Evolutionary conservation across 179 eudicot species (phyloP), one percentile per base, ranked within the genome.

Genomic region (Actinidia chinensis): DNA sequence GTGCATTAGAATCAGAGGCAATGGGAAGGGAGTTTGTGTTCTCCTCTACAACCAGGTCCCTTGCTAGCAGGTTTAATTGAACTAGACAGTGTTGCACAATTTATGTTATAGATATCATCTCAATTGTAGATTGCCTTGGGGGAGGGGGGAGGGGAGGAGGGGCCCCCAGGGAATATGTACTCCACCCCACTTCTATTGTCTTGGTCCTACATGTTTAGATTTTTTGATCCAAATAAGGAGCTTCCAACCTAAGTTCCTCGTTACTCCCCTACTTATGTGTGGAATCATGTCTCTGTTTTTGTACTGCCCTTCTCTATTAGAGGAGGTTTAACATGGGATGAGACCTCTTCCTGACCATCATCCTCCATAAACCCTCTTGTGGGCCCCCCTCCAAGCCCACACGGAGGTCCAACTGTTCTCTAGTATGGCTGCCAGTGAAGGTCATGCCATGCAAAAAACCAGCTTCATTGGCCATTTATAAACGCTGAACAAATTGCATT

Each of bases 11-110:
- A 84, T 75, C 85, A 75, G 98, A 92, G 87, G 81, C 81, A 68
- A 86, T 71, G 89, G 87, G 64, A 92, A 90, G 78, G 94, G 97
- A 50, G 86, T 84, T 78, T 90, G 99, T 79, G 95, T 90, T 50
- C 76, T 81, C n/a, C 52, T 95, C 98, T 52, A 83, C 95, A 44
- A 95, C 98, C 84, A 95, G 99, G 99, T 95, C 87, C 20, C 11
- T 74, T 63, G 0, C 56, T 77, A 6, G 42, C 28, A 4, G 5
- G 14, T 43, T 58, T 70, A 33, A 42, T 33, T 36, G 79, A 76
- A n/a, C 28, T 20, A 17, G 42, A 51, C 47, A 67, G 15, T 44
- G 18, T 51, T 33, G 52, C 46, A 63, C n/a, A n/a, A 65, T 76
- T 15, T 51, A 18, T 76, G 10, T 36, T 51, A 51, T 50, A 18